Conservation (phyloP, 495 filamentous ascomycete genomes). For the Chaetomium tenue region DNA sequence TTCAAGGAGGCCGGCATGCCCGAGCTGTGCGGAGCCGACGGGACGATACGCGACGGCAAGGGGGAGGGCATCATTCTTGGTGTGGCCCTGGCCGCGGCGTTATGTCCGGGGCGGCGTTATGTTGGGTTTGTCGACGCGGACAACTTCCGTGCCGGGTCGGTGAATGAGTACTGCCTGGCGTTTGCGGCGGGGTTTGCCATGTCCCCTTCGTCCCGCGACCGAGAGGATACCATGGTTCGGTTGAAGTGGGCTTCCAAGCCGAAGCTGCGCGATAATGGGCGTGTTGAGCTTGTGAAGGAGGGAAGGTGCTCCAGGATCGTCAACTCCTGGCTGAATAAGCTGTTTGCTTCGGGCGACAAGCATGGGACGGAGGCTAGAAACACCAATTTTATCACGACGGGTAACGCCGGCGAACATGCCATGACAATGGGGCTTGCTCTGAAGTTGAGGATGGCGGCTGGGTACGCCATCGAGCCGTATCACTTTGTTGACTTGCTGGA, state of each 20-base stretch:
- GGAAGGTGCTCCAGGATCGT: constrained; percentile 34
- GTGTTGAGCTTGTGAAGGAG: constrained; percentile 23
- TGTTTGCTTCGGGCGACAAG: constrained; percentile 10
- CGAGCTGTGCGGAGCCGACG: constrained; percentile 15
- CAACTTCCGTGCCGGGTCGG: constrained; percentile 25
- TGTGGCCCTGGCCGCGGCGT: constrained; percentile 28
- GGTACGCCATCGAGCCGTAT: constrained; percentile 39
- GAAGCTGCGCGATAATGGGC: constrained; percentile 25
- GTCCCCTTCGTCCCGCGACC: constrained; percentile 2
- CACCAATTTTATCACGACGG: constrained; percentile 26
- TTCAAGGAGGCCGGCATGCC: constrained; percentile 25
- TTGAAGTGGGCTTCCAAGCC: constrained; percentile 35
- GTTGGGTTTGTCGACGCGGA: constrained; percentile 39
- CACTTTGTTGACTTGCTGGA: constrained; percentile 33
- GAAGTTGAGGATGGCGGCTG: constrained; percentile 31
- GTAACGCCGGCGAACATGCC: constrained; percentile 39
- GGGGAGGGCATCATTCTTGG: constrained; percentile 39
- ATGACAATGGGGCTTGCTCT: constrained; percentile 34
- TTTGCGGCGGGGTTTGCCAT: constrained; percentile 35
- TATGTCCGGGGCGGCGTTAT: constrained; percentile 26
- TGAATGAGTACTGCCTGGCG: constrained; percentile 33
- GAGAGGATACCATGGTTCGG: constrained; percentile 33
- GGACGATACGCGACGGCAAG: constrained; percentile 32
- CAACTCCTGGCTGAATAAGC: constrained; percentile 33
- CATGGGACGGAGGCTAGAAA: background rate